Percentiles rank a stretch among this genome's conserved stretches.
These are phyloP conservation scores for Myriosclerotinia scirpicola DNA, from an alignment of 2,329 filamentous ascomycete species.

Conservation along the genomic window DNA sequence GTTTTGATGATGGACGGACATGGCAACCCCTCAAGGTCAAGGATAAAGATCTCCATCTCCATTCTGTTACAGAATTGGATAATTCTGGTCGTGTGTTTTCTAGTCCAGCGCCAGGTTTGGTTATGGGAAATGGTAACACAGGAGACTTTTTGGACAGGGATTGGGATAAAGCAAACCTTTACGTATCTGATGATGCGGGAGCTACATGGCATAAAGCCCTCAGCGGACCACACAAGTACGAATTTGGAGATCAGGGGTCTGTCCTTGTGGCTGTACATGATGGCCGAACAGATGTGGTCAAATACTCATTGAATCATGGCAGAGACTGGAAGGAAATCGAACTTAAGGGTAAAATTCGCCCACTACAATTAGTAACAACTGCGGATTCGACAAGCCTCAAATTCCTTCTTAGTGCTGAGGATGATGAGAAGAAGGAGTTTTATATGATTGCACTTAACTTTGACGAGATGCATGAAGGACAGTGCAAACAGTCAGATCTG, in stretches of 20 bases:
- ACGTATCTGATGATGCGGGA: slow-evolving; percentile 88
- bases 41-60: slow-evolving; percentile 72
- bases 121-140: slow-evolving; percentile 92
- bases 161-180: slow-evolving; percentile 76
- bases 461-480: slow-evolving; percentile 72
- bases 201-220: slow-evolving; percentile 76
- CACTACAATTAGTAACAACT: slow-evolving; percentile 78
- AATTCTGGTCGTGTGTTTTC: slow-evolving; percentile 89
- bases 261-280: slow-evolving; percentile 82
- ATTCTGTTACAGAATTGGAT: slow-evolving; percentile 82
- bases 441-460: slow-evolving; percentile 81
- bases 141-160: slow-evolving; percentile 66
- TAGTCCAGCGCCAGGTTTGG: slow-evolving; percentile 85
- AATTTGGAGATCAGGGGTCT: slow-evolving; percentile 91
- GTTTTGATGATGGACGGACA: slow-evolving; percentile 90
- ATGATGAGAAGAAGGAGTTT: slow-evolving; percentile 52
- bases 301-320: slow-evolving; percentile 87
- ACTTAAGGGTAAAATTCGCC: slow-evolving; percentile 68
- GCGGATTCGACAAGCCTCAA: slow-evolving; percentile 91
- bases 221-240: slow-evolving; percentile 87
- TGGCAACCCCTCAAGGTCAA: slow-evolving; percentile 72
- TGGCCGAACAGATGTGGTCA: slow-evolving; percentile 57
- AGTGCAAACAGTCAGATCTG: slow-evolving; percentile 85
- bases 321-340: slow-evolving; percentile 75
- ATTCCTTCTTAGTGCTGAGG: slow-evolving; percentile 76